Percentiles rank a stretch among this genome's conserved stretches.
phyloP scores from a whole-genome alignment of 2,329 filamentous ascomycete genomes.

The Microsporum audouinii region DNA sequence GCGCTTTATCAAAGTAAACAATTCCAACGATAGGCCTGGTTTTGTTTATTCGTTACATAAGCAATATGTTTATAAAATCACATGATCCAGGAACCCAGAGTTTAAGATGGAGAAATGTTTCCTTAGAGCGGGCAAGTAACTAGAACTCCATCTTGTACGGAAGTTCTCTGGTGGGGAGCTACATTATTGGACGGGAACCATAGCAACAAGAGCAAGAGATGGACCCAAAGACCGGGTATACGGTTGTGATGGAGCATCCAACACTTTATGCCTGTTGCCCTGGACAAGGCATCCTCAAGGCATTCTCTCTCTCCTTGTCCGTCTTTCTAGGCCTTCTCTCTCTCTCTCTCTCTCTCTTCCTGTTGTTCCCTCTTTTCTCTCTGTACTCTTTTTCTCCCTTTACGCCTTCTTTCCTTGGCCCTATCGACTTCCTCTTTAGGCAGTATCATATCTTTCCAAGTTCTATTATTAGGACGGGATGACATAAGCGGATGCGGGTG shows the following conservation, averaged over 20 bases:
- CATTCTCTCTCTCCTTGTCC: background rate
- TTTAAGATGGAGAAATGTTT: background rate
- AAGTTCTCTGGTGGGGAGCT: background rate
- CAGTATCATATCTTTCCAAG: background rate
- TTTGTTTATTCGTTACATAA: background rate
- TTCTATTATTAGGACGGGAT: background rate
- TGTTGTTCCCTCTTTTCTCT: background rate
- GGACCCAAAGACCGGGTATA: background rate
- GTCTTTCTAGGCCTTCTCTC: background rate
- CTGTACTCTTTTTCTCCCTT: background rate
- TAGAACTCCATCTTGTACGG: background rate
- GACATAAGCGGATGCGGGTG: background rate
- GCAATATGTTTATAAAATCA: background rate
- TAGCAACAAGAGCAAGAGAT: background rate
- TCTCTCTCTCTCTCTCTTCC: background rate
- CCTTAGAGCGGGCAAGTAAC: background rate
- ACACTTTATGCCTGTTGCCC: background rate
- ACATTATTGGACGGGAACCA: background rate
- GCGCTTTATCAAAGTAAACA: too few species aligned
- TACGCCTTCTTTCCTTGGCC: background rate
- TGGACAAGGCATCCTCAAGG: constrained; percentile 4
- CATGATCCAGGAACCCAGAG: too few species aligned
- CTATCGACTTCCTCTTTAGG: background rate
- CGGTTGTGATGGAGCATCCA: background rate
- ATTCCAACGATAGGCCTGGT: background rate